phyloP scores from a whole-genome alignment of 768 basidiomycete genomes.

The Termitomyces bulborhizus region DNA sequence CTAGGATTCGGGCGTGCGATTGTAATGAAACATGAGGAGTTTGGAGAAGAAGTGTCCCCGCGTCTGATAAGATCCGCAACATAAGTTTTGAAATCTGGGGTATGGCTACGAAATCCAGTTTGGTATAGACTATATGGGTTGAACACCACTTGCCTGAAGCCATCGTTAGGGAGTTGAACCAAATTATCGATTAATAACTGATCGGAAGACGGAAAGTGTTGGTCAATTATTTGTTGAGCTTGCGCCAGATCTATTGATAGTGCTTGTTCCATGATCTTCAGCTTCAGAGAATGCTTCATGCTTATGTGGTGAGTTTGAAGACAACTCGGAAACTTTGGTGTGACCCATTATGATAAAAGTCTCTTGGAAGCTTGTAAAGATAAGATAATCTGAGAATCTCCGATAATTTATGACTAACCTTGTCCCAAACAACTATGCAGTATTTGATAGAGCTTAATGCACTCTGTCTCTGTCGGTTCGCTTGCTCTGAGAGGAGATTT shows the following conservation, averaged over 20 bases:
- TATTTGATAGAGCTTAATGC: too few relatives aligned
- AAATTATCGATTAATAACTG: slow-evolving; percentile 9
- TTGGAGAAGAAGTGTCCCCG: slow-evolving; percentile 2
- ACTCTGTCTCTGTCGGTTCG: background rate
- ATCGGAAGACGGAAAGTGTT: slow-evolving; percentile 7
- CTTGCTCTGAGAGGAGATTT: background rate
- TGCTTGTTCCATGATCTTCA: background rate
- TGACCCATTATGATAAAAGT: too few relatives aligned
- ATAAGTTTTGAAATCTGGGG: slow-evolving; percentile 13
- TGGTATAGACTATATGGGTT: background rate
- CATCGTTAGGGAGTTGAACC: slow-evolving; percentile 9
- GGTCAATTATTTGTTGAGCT: slow-evolving; percentile 11
- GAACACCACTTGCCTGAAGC: slow-evolving; percentile 11
- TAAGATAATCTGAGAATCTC: background rate
- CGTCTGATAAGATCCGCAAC: slow-evolving; percentile 12
- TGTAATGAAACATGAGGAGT: slow-evolving; percentile 23
- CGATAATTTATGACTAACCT: background rate
- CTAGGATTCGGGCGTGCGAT: slow-evolving; percentile 16
- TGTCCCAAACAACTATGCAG: too few relatives aligned
- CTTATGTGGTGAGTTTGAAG: background rate
- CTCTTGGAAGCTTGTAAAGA: background rate
- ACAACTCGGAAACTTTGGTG: background rate
- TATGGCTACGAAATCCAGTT: slow-evolving; percentile 7
- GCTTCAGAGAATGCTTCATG: background rate
- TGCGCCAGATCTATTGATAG: slow-evolving; percentile 10